phyloP scores from a whole-genome alignment of 345 rosid genomes.

The Acer saccharum region DNA sequence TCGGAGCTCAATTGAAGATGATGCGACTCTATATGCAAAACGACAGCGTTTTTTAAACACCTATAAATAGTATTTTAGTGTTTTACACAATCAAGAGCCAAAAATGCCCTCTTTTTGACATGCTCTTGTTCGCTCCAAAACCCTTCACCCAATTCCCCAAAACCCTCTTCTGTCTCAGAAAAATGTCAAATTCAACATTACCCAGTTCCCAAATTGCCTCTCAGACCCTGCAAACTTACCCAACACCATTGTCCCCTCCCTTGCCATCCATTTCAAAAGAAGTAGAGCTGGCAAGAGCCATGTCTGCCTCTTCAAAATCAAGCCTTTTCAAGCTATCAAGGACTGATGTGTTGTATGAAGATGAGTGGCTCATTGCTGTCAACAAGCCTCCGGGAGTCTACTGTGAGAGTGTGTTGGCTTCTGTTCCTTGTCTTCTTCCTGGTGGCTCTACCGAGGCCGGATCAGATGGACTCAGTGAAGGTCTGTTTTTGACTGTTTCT shows the following conservation, averaged over 20 bases:
- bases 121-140: slow-evolving; percentile 29
- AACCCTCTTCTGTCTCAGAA: slow-evolving; percentile 25
- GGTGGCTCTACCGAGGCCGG: slow-evolving; percentile 24
- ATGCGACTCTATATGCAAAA: not conserved
- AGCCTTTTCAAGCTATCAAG: slow-evolving; percentile 53
- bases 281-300: slow-evolving; percentile 71
- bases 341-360: slow-evolving; percentile 63
- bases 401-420: slow-evolving; percentile 69
- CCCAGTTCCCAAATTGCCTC: slow-evolving; percentile 29
- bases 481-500: slow-evolving; percentile 17
- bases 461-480: slow-evolving; percentile 23
- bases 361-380: slow-evolving; percentile 77
- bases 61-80: not conserved
- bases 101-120: not conserved
- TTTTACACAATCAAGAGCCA: not conserved
- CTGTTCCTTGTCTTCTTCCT: slow-evolving; percentile 44
- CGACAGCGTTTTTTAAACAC: not conserved
- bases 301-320: slow-evolving; percentile 80
- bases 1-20: not conserved
- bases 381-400: slow-evolving; percentile 83
- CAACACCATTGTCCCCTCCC: slow-evolving; percentile 76
- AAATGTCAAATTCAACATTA: slow-evolving; percentile 28
- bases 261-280: slow-evolving; percentile 69
- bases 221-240: slow-evolving; percentile 38
- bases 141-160: slow-evolving; percentile 19